A percentile compares a stretch with the other conserved stretches of the same genome.
These are phyloP conservation scores for Phaseolus lunatus DNA, from an alignment of 306 rosid species.

Conservation along the genomic window DNA sequence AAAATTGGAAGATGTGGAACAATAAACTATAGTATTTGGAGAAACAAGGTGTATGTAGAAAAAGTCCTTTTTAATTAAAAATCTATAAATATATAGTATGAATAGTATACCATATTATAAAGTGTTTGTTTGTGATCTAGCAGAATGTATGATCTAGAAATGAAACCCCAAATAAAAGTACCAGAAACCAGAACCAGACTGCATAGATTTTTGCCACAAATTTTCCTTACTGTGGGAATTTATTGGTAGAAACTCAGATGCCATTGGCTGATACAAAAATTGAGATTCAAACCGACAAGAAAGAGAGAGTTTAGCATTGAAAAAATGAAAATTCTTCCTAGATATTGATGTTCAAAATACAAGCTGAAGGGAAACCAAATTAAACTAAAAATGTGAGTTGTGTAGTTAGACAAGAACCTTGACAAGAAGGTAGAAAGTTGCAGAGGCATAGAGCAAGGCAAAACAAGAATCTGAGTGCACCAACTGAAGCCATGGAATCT, in stretches of 20 bases:
- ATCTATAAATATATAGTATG: background rate
- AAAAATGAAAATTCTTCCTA: background rate
- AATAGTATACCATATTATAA: background rate
- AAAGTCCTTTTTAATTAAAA: constrained; percentile 47
- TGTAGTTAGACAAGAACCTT: constrained; percentile 58
- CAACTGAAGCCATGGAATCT: constrained; percentile 67
- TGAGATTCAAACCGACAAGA: constrained; percentile 32
- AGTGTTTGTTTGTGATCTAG: constrained; percentile 25
- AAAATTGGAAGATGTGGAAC: background rate
- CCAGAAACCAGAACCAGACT: constrained; percentile 33
- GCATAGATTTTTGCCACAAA: constrained; percentile 3
- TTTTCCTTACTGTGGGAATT: constrained; percentile 10
- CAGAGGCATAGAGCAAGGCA: constrained; percentile 52
- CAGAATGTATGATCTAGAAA: background rate
- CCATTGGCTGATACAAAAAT: constrained; percentile 3
- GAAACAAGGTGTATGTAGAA: background rate
- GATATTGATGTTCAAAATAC: background rate
- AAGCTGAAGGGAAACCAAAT: constrained; percentile 35
- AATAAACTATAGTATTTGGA: background rate
- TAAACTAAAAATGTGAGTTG: background rate
- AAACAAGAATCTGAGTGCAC: constrained; percentile 57
- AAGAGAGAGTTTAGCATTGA: constrained; percentile 15
- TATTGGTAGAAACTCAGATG: constrained; percentile 22
- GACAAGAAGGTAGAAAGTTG: constrained; percentile 52
- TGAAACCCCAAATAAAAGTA: constrained; percentile 18